phyloP scores from a whole-genome alignment of 176 grass and related monocot genomes.

The Aegilops umbellulata region DNA sequence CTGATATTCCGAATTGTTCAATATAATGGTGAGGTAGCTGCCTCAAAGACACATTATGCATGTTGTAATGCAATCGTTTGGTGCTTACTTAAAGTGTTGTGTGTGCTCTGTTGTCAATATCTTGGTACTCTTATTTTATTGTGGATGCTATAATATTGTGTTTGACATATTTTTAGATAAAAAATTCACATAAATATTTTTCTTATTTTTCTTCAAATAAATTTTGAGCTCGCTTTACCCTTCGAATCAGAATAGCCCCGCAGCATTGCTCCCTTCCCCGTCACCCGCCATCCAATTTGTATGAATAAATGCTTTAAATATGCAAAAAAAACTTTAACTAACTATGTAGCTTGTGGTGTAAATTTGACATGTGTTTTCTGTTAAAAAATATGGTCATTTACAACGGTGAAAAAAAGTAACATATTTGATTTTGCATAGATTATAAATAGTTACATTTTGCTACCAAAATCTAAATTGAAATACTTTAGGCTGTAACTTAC shows the following conservation, averaged over 20 bases:
- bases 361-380: background rate
- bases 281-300: background rate
- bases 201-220: background rate
- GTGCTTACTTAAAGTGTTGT: background rate
- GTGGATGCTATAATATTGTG: background rate
- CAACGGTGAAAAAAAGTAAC: no score
- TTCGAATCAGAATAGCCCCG: background rate
- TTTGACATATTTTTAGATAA: background rate
- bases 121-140: background rate
- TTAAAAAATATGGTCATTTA: no score
- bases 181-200: background rate
- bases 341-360: background rate
- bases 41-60: background rate
- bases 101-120: background rate
- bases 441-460: background rate
- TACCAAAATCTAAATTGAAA: no score
- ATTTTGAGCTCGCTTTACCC: background rate
- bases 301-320: background rate
- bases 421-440: no score
- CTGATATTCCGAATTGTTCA: background rate
- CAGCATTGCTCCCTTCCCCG: no score
- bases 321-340: background rate
- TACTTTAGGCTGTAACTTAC: no score
- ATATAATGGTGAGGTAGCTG: background rate
- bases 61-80: background rate